phyloP scores from a whole-genome alignment of 345 rosid species.

The Turnera subulata region DNA sequence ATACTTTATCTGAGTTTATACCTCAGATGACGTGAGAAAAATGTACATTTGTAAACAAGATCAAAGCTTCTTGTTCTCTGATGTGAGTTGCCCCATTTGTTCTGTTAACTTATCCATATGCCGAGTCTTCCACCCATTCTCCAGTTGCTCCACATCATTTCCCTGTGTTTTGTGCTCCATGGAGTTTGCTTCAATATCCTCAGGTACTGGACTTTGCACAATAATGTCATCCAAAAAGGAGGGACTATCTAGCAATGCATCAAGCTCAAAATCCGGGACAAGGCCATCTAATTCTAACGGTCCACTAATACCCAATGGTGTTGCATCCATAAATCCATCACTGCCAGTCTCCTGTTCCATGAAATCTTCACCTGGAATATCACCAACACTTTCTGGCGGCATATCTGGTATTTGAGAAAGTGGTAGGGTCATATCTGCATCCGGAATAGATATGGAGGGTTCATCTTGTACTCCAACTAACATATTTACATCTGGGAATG shows the following conservation, averaged over 20 bases:
- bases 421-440: constrained; percentile 40
- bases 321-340: constrained; percentile 47
- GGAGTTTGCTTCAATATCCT: constrained; percentile 55
- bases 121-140: constrained; percentile 46
- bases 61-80: constrained; percentile 41
- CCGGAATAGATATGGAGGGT: constrained; percentile 35
- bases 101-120: constrained; percentile 72
- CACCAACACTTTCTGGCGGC: constrained; percentile 40
- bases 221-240: constrained; percentile 57
- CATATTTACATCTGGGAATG: constrained; percentile 38
- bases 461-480: constrained; percentile 45
- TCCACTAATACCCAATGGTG: constrained; percentile 37
- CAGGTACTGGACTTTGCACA: constrained; percentile 44
- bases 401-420: constrained; percentile 45
- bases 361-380: constrained; percentile 39
- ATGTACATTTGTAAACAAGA: constrained; percentile 7
- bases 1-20: constrained; percentile 2
- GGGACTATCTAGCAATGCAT: constrained; percentile 50
- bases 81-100: constrained; percentile 75
- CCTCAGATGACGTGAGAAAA: constrained; percentile 8
- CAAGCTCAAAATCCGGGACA: constrained; percentile 58
- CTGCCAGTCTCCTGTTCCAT: constrained; percentile 32
- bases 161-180: constrained; percentile 31
- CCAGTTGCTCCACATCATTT: constrained; percentile 29
- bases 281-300: constrained; percentile 54